Evolutionary conservation across 345 rosid species (phyloP).

Genomic region (Bruguiera sexangula): DNA sequence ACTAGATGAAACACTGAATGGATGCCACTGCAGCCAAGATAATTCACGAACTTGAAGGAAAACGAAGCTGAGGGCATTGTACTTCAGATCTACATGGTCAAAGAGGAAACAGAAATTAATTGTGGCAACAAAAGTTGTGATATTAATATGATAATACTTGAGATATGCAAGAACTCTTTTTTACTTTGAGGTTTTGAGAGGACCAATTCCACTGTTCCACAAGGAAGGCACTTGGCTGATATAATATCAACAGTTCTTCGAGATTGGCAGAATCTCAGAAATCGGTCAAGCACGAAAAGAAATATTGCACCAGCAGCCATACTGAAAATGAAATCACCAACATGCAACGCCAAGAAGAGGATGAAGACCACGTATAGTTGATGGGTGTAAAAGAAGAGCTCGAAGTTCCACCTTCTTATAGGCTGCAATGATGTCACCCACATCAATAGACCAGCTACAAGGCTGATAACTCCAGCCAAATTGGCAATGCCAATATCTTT

Average conservation of each 20-base stretch:
- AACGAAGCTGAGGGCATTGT: constrained; percentile 81
- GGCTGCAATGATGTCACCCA: constrained; percentile 74
- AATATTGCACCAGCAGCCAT: constrained; percentile 77
- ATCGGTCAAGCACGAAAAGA: constrained; percentile 81
- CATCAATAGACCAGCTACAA: constrained; percentile 75
- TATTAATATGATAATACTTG: not conserved
- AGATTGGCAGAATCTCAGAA: constrained; percentile 86
- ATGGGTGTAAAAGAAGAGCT: constrained; percentile 92
- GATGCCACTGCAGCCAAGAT: constrained; percentile 98
- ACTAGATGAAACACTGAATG: constrained; percentile 92
- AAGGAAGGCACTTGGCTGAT: constrained; percentile 72
- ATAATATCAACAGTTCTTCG: constrained; percentile 59
- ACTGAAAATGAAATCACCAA: constrained; percentile 68
- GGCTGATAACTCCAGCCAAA: constrained; percentile 77
- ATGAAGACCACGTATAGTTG: constrained; percentile 77
- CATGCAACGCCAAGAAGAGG: constrained; percentile 76
- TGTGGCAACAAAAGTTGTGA: not conserved
- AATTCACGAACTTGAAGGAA: constrained; percentile 80
- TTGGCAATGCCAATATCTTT: constrained; percentile 46
- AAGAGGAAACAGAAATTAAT: too few species aligned
- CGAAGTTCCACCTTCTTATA: constrained; percentile 67
- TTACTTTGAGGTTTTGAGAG: constrained; percentile 76
- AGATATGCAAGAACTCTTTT: not conserved
- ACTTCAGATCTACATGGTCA: constrained; percentile 45
- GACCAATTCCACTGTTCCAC: constrained; percentile 72